Evolutionary conservation across 805 yeast species (phyloP), one percentile per base, ranked within the genome.

Genomic region (Myxozyma sirexii): DNA sequence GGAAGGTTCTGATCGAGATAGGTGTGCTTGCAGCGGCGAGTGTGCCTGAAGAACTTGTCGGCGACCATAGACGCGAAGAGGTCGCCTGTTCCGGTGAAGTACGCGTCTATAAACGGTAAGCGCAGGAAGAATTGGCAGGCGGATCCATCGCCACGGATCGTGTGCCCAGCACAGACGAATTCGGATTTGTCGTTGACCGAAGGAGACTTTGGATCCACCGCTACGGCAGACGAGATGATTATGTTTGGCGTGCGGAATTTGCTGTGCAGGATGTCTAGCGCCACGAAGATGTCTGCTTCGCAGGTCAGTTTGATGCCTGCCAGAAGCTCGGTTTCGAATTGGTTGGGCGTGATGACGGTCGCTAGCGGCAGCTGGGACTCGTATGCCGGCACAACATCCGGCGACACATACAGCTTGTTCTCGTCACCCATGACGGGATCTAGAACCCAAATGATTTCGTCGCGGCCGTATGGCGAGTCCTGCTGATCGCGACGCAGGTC

Each of bases 71-170:
- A 93, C 0, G 96, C 86, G 68, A 93, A 92, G 43, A 92, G 74
- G 69, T 92, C 98, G 5, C 98, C 98, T 0, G 94, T 96, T 1
- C 98, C 98, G 0, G 97, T 90, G 74, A 92, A 93, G 71, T 93
- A 90, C 4, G 93, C 85, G 56, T 86, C 83, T 43, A 90, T 81
- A 37, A 79, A 76, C 1, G 88, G 87, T 44, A 64, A 33, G 17
- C 50, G 52, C 31, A 54, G 39, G 39, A 33, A 58, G 39, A 64
- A 61, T 29, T 48, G 54, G 42, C 50, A 8, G 15, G 35, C 38
- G 10, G 39, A 26, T 19, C 62, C 59, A 21, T 48, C 57, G 21
- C n/a, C 7, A 41, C 55, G 21, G 39, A 52, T 13, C 17, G 60
- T 51, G 29, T 54, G 61, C 17, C 58, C 60, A 12, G 63, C 63